Base-by-base conservation (phyloP, 495 filamentous ascomycete genomes). In the Penicillium lividum region DNA sequence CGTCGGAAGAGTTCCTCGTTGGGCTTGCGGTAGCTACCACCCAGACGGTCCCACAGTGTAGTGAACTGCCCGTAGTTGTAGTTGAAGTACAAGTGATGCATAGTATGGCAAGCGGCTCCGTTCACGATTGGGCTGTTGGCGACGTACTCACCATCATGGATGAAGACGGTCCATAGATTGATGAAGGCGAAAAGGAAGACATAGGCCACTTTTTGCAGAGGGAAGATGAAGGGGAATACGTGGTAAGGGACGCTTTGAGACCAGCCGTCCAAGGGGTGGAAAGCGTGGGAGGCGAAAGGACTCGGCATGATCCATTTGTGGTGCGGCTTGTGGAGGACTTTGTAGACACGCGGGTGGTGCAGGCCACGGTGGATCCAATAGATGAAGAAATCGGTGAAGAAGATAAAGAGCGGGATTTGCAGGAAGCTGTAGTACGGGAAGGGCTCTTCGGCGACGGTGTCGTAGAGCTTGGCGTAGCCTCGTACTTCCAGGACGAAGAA, bases 301-400 rank as follows among this genome's bases (percentile, higher is more conserved):
- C 92, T 96, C 5, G 94, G 94, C 91, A 97, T 95, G 76, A 98
- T 97, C 94, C 93, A 97, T 78, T 96, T 97, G 86, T 98, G 93
- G 79, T 98, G 94, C 51, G 91, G 88, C 82, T 98, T 98, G 82
- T 98, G 93, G 22, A 98, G 83, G 48, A 75, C 77, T 79, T 90
- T 93, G 84, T 97, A 98, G 50, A 97, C 71, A 49, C 73, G 62
- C 6, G 90, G 89, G 72, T 92, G 88, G 76, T 98, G 93, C 60
- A 96, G 80, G 47, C 85, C 89, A 51, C 94, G 89, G 77, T 97
- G 93, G 66, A 97, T 96, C 81, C 87, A 90, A 82, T 98, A 97
- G 80, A 98, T 94, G 76, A 80, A 84, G 74, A 86, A 87, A 77
- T 98, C 93, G 77, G 93, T 98, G 75, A 97, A 98, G 61, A 83